Conservation (phyloP, 1,139 yeast species). For the Blastobotrys raffinosifermentans region DNA sequence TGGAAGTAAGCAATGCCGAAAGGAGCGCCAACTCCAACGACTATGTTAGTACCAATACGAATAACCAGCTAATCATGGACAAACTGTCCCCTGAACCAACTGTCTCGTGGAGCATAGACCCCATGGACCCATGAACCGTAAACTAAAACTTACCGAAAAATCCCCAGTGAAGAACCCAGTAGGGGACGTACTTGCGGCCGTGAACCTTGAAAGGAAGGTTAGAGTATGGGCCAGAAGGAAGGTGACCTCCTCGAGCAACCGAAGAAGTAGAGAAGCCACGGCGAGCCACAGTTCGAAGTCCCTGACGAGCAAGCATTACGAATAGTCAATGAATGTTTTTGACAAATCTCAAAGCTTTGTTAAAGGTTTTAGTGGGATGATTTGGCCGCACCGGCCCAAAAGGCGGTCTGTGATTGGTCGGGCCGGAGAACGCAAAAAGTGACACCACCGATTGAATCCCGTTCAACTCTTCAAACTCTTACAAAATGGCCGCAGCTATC, state of each 20-base stretch:
- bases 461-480: conserved; percentile 1
- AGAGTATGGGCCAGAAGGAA: conserved; percentile 80
- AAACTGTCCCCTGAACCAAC: background rate
- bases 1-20: conserved; percentile 35
- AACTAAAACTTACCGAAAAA: conserved; percentile 54
- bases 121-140: no score
- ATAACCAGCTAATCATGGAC: background rate
- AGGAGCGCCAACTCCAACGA: conserved; percentile 35
- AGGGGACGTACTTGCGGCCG: conserved; percentile 78
- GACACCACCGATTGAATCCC: conserved; percentile 2
- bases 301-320: conserved; percentile 22
- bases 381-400: no score
- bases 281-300: conserved; percentile 21
- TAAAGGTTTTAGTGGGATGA: background rate
- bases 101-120: background rate
- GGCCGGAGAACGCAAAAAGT: conserved; percentile 1
- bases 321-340: no score
- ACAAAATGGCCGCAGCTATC: conserved; percentile 31
- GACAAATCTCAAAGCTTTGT: background rate
- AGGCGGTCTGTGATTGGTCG: conserved; percentile 19
- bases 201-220: conserved; percentile 93
- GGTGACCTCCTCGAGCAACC: conserved; percentile 39
- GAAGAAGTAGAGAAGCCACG: conserved; percentile 31
- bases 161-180: conserved; percentile 72
- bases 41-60: conserved; percentile 15